Evolutionary conservation across 2,329 filamentous ascomycete genomes (phyloP), one percentile per base, ranked within the genome.

Genomic region (Cadophora sp.): DNA sequence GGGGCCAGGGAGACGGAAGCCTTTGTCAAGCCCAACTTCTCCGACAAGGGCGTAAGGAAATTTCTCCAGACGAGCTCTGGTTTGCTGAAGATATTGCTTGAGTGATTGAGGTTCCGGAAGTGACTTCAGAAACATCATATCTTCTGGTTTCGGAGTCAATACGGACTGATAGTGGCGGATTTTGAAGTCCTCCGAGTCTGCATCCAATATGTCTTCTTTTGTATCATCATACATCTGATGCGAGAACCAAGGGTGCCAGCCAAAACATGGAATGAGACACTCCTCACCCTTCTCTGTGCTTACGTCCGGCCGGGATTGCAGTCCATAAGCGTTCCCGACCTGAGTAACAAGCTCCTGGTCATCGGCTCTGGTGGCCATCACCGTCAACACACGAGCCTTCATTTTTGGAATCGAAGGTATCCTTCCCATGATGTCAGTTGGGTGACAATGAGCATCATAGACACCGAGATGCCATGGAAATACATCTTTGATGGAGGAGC

Each of bases 171-270:
- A 94, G 79, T 95, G 92, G 69, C 71, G 74, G 68, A 81, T 85
- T 85, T 74, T 85, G 70, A 76, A 76, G 34, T 73, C 65, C 37
- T 78, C 74, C 0, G 69, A 68, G 40, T 64, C 31, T 22, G 55
- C 1, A 29, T 73, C 53, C 29, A 63, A 14, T 12, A 64, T 27
- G 22, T 43, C 72, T 68, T 64, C 68, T 48, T 76, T 76, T 24
- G 76, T 78, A 77, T 92, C 88, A 74, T 90, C 86, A 76, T 89
- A 93, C 74, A 96, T 84, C 72, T 92, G 89, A 77, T 95, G 84
- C 0, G 92, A 91, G 79, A 94, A 95, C 92, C 92, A 96, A 0
- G 92, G 92, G 77, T 96, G 92, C 91, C 92, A 94, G 24, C 92
- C 92, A 79, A 94, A 95, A n/a, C 89, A 88, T 0, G 92, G 91